These are phyloP conservation scores for Zygosaccharomyces pseudobailii DNA, from an alignment of 1,139 yeast genomes.

Conservation along the genomic window DNA sequence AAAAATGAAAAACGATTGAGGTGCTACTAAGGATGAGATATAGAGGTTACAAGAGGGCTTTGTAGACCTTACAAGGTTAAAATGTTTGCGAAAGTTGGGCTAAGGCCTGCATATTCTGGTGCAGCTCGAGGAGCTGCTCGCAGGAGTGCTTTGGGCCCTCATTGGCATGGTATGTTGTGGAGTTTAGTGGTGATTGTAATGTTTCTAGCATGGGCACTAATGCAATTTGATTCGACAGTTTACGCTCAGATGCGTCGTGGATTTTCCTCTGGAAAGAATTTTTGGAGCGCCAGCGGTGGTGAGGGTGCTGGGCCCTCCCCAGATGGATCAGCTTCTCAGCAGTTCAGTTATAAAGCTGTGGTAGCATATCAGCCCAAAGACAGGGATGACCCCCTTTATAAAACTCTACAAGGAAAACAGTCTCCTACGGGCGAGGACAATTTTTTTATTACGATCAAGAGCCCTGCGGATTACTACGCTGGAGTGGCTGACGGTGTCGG, in stretches of 20 bases:
- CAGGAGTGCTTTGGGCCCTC: slow-evolving; percentile 1
- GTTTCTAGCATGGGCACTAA: slow-evolving; percentile 11
- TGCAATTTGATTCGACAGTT: slow-evolving; percentile 4
- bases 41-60: neutral
- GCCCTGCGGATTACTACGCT: slow-evolving; percentile 43
- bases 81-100: slow-evolving; percentile 2
- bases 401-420: slow-evolving; percentile 33
- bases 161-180: slow-evolving; percentile 14
- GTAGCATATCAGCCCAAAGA: slow-evolving; percentile 74
- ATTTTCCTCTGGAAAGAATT: slow-evolving; percentile 1
- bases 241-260: slow-evolving; percentile 3
- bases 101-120: neutral
- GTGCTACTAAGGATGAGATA: neutral
- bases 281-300: neutral
- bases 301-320: neutral
- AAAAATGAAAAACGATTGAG: neutral
- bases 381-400: slow-evolving; percentile 44
- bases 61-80: neutral
- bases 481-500: slow-evolving; percentile 99
- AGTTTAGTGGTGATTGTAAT: slow-evolving; percentile 6
- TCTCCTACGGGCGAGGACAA: slow-evolving; percentile 89
- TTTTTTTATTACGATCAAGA: slow-evolving; percentile 49
- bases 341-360: slow-evolving; percentile 46
- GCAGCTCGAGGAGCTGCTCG: neutral
- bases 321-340: neutral